Percentiles rank a stretch among this genome's conserved stretches.
These are phyloP conservation scores for Circinella umbellata DNA, from an alignment of 371 early-diverging fungal species.

Conservation along the genomic window DNA sequence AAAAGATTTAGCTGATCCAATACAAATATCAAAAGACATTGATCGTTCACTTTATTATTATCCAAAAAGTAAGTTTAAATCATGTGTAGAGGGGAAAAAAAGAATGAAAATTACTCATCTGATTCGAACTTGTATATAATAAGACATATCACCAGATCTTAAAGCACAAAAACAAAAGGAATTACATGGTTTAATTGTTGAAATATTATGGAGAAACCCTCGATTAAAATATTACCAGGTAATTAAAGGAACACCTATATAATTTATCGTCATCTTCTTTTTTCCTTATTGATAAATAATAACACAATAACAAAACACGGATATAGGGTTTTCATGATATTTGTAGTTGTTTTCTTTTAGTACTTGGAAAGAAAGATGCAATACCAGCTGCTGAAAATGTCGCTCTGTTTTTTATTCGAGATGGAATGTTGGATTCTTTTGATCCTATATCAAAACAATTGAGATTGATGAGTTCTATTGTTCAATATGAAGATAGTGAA, in stretches of 20 bases:
- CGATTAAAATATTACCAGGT: slow-evolving; percentile 56
- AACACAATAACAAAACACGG: too few relatives aligned
- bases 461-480: slow-evolving; percentile 49
- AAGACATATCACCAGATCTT: slow-evolving; percentile 48
- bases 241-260: neutral
- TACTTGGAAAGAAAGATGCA: slow-evolving; percentile 56
- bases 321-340: slow-evolving; percentile 58
- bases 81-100: neutral
- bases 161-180: slow-evolving; percentile 56
- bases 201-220: slow-evolving; percentile 58
- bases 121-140: neutral
- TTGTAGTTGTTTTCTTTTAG: slow-evolving; percentile 53
- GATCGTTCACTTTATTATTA: slow-evolving; percentile 57
- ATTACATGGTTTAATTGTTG: slow-evolving; percentile 50
- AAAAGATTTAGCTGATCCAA: slow-evolving; percentile 52
- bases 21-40: slow-evolving; percentile 55
- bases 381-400: slow-evolving; percentile 58
- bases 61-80: slow-evolving; percentile 39
- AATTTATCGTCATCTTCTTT: too few relatives aligned
- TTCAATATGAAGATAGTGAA: slow-evolving; percentile 51
- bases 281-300: too few relatives aligned
- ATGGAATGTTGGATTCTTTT: slow-evolving; percentile 58
- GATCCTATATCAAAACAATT: slow-evolving; percentile 54
- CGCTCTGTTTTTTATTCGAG: slow-evolving; percentile 53
- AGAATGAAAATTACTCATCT: too few relatives aligned